These are phyloP conservation scores for Glaciozyma antarctica DNA, from an alignment of 768 basidiomycete species.

Conservation along the genomic window DNA sequence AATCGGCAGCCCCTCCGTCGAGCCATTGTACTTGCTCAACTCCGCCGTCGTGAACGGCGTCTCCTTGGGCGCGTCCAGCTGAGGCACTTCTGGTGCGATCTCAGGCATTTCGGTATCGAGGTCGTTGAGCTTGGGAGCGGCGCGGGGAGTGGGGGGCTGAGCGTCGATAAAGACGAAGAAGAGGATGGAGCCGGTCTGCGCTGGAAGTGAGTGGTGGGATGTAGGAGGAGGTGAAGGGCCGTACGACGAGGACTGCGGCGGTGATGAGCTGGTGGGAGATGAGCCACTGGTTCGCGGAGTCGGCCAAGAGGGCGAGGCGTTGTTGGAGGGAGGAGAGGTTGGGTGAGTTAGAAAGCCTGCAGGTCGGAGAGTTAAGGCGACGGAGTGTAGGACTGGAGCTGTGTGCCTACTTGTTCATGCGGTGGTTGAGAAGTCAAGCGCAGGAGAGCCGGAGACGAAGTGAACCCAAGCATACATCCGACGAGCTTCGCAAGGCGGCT, in stretches of 20 bases:
- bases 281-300: constrained; percentile 5
- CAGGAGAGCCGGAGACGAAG: no score
- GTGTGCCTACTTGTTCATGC: no score
- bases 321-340: background rate
- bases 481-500: no score
- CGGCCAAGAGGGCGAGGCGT: background rate
- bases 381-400: no score
- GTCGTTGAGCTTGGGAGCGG: background rate
- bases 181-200: constrained; percentile 4
- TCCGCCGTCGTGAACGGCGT: constrained; percentile 64
- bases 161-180: constrained; percentile 25
- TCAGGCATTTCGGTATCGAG: background rate
- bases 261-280: constrained; percentile 14
- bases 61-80: constrained; percentile 50
- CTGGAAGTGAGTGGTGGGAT: background rate
- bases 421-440: no score
- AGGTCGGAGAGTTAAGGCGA: no score
- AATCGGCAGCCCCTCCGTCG: constrained; percentile 57
- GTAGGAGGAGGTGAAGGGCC: background rate
- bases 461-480: no score
- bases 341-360: constrained; percentile 32
- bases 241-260: constrained; percentile 6
- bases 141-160: constrained; percentile 6
- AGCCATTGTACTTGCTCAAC: constrained; percentile 64
- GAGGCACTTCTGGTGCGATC: background rate